Conservation (phyloP, 495 filamentous ascomycete genomes). For the Cairneyella variabilis region DNA sequence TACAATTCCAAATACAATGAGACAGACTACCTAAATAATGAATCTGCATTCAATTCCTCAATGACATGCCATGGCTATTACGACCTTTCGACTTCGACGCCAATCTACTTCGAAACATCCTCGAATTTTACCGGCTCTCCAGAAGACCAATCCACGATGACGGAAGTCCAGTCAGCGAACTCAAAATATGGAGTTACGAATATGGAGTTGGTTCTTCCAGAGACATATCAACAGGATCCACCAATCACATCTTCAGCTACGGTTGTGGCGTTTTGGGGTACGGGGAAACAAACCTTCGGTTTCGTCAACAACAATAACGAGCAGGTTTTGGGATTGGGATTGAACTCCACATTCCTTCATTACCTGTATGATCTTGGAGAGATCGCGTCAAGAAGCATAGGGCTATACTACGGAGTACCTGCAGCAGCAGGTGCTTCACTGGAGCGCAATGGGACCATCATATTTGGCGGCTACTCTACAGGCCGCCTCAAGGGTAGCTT, state of each 20-base stretch:
- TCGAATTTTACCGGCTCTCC: conserved; percentile 1
- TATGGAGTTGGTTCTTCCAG: neutral
- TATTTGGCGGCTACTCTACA: conserved; percentile 2
- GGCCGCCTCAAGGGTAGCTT: neutral
- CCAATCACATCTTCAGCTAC: neutral
- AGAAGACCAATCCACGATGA: neutral
- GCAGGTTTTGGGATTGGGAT: neutral
- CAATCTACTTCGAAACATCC: neutral
- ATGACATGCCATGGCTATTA: neutral
- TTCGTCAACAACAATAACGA: neutral
- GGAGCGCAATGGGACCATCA: neutral
- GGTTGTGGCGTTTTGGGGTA: neutral
- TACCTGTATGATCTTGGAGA: neutral
- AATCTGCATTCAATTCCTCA: neutral
- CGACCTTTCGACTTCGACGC: neutral
- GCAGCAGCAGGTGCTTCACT: neutral
- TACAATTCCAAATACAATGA: neutral
- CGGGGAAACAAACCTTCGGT: neutral
- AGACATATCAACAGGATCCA: neutral
- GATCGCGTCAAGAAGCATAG: neutral
- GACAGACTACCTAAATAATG: neutral
- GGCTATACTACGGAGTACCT: conserved; percentile 3
- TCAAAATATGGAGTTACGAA: neutral
- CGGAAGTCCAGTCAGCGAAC: neutral
- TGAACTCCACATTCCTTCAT: conserved; percentile 3